Conservation (phyloP, 129 eudicot genomes). For the Flaveria robusta region DNA sequence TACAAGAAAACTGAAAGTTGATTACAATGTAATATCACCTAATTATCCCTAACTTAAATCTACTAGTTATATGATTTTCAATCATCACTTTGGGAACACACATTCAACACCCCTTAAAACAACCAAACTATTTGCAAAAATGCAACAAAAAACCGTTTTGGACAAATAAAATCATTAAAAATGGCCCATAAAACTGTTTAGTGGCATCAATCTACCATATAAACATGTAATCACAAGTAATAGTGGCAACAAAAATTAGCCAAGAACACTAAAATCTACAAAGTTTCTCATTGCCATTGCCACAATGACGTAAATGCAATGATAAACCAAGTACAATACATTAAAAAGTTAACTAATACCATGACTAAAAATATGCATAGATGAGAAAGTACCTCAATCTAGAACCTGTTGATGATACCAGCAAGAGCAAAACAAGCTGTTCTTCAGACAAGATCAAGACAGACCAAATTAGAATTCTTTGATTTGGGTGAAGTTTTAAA, state of each 20-base stretch:
- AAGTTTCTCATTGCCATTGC: not conserved
- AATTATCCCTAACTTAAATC: not conserved
- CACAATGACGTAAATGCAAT: not conserved
- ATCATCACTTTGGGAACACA: not conserved
- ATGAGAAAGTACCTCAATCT: constrained; percentile 31
- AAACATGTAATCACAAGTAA: not conserved
- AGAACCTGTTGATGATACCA: constrained; percentile 8
- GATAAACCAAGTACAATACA: not conserved
- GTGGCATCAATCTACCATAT: too few relatives aligned
- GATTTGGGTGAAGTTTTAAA: constrained; percentile 13
- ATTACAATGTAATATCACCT: not conserved
- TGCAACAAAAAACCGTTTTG: not conserved
- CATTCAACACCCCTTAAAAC: not conserved
- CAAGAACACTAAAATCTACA: not conserved
- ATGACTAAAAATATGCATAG: constrained; percentile 13
- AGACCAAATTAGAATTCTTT: not conserved
- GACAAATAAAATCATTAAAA: not conserved
- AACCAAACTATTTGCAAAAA: constrained; percentile 6
- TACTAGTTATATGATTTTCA: not conserved
- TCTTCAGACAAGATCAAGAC: constrained; percentile 25
- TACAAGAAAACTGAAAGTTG: not conserved
- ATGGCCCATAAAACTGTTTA: not conserved
- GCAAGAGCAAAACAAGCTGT: constrained; percentile 16
- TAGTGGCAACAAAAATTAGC: not conserved
- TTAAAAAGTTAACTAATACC: not conserved